phyloP scores from a whole-genome alignment of 768 basidiomycete genomes.

The Boletus fagicola region DNA sequence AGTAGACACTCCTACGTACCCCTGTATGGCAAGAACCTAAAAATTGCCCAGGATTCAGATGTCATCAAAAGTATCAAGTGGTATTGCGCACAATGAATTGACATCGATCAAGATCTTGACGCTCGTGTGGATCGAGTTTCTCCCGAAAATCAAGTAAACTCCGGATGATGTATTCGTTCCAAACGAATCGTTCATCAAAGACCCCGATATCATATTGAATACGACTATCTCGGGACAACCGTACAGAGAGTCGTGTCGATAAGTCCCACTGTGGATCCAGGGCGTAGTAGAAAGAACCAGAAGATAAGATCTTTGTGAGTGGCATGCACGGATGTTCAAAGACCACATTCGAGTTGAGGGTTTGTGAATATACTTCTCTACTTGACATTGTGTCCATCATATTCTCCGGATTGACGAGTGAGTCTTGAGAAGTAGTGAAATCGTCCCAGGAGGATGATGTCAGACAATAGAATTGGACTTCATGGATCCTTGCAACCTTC shows the following conservation, averaged over 20 bases:
- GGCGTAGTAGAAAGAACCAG: constrained; percentile 93
- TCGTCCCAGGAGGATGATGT: constrained; percentile 86
- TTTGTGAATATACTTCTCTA: constrained; percentile 46
- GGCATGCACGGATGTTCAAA: constrained; percentile 91
- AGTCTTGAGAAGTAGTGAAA: constrained; percentile 49
- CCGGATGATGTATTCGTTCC: constrained; percentile 90
- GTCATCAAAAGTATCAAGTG: constrained; percentile 7
- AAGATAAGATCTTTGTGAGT: constrained; percentile 86
- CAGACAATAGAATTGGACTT: constrained; percentile 87
- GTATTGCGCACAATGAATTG: constrained; percentile 72
- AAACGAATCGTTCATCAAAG: constrained; percentile 88
- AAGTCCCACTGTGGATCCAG: constrained; percentile 84
- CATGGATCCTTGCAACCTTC: constrained; percentile 78
- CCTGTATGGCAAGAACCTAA: constrained; percentile 89
- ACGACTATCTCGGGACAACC: constrained; percentile 53
- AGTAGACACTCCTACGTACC: constrained; percentile 82
- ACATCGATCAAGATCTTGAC: constrained; percentile 73
- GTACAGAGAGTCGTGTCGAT: constrained; percentile 73
- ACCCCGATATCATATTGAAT: constrained; percentile 47
- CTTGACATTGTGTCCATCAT: constrained; percentile 42
- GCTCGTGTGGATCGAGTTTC: constrained; percentile 65
- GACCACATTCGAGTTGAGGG: constrained; percentile 43
- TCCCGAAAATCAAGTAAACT: constrained; percentile 88
- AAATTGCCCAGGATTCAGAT: constrained; percentile 9
- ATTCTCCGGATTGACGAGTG: constrained; percentile 55